These are phyloP conservation scores for Fabrea salina DNA, from an alignment of 169 alveolate genomes.

Conservation along the genomic window DNA sequence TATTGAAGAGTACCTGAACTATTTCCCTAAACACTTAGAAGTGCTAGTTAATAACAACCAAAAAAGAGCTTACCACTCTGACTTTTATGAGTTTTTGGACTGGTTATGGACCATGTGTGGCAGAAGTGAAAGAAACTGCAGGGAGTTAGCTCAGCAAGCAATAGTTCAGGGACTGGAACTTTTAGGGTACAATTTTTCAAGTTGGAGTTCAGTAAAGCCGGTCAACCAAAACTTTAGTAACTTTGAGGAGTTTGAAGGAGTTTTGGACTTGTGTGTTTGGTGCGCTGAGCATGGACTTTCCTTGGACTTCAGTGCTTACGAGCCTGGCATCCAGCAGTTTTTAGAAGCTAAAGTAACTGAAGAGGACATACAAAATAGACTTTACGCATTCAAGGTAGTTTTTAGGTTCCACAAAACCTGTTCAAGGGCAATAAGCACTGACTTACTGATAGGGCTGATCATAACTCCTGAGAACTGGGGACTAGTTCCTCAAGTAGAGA, in stretches of 20 bases:
- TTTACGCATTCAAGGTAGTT: neutral
- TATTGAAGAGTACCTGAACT: slow-evolving; percentile 16
- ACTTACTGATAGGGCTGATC: neutral
- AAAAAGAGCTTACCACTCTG: slow-evolving; percentile 32
- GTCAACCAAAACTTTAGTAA: neutral
- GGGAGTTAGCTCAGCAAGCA: slow-evolving; percentile 35
- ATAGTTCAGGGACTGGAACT: neutral
- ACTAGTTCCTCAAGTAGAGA: neutral
- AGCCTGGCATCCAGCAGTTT: neutral
- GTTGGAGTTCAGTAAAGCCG: neutral
- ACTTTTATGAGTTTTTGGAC: slow-evolving; percentile 27
- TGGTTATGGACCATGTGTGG: slow-evolving; percentile 40
- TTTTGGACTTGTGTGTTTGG: neutral
- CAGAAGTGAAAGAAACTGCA: slow-evolving; percentile 35
- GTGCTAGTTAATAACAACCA: slow-evolving; percentile 14
- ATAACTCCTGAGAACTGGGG: slow-evolving; percentile 2
- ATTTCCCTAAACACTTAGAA: neutral
- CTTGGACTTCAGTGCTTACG: neutral
- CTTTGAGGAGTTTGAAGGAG: neutral
- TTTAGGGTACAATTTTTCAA: neutral
- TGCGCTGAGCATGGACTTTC: neutral
- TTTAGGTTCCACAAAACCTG: neutral
- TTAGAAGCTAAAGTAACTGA: neutral
- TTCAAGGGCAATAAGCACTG: neutral
- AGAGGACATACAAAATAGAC: neutral